Conservation (phyloP, 2,329 filamentous ascomycete species). For the Davidsoniella neocaledoniae region DNA sequence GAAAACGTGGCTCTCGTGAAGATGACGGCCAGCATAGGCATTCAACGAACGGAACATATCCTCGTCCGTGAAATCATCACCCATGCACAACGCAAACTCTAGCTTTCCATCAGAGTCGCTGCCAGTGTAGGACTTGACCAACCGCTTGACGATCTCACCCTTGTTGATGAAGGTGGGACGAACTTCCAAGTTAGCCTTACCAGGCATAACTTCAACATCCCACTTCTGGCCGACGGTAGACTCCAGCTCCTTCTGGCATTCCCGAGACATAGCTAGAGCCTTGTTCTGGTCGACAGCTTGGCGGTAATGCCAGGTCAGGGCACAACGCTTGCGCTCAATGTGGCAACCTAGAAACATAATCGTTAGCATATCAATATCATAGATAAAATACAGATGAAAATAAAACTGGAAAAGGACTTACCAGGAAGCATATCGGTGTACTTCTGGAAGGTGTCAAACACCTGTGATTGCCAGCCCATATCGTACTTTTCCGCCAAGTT, state of each 20-base stretch:
- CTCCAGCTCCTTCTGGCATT: conserved; percentile 71
- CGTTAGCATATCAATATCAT: not conserved
- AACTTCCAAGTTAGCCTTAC: conserved; percentile 93
- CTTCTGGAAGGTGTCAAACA: conserved; percentile 68
- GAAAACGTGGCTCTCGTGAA: conserved; percentile 51
- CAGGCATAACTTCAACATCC: conserved; percentile 91
- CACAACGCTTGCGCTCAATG: conserved; percentile 86
- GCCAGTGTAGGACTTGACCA: conserved; percentile 57
- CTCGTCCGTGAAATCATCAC: conserved; percentile 95
- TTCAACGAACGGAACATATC: conserved; percentile 83
- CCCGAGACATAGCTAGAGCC: conserved; percentile 59
- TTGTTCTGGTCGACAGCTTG: conserved; percentile 66
- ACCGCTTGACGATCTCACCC: conserved; percentile 76
- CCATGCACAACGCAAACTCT: conserved; percentile 79
- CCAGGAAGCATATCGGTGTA: conserved; percentile 78
- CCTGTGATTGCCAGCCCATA: conserved; percentile 84
- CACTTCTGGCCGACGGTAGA: conserved; percentile 58
- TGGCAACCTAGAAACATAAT: conserved; percentile 49
- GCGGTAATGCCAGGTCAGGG: conserved; percentile 94
- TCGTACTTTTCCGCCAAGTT: conserved; percentile 75
- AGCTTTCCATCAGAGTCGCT: conserved; percentile 34
- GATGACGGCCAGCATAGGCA: conserved; percentile 35
- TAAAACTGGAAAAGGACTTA: conserved; percentile 22
- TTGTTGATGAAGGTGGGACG: conserved; percentile 97
- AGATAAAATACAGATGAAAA: not conserved